These are phyloP conservation scores for Candida insectorum DNA, from an alignment of 805 yeast genomes.

Conservation along the genomic window DNA sequence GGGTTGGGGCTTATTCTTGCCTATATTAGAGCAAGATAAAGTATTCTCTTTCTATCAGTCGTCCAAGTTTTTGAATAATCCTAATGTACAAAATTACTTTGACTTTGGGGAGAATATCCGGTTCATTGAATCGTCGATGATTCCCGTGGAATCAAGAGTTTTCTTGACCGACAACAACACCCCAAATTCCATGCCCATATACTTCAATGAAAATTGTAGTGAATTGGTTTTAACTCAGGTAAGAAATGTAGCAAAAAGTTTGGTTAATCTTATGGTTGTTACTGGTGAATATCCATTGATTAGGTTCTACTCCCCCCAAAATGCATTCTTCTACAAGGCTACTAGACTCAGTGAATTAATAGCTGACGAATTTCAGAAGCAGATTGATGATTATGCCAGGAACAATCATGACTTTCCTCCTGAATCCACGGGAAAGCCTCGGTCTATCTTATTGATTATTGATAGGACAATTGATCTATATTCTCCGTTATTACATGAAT, in stretches of 20 bases:
- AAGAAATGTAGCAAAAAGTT: conserved; percentile 54
- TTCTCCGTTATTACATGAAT: conserved; percentile 85
- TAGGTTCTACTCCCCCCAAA: conserved; percentile 59
- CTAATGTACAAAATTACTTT: conserved; percentile 28
- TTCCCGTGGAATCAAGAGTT: conserved; percentile 66
- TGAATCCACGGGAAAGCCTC: conserved; percentile 48
- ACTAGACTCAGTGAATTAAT: conserved; percentile 62
- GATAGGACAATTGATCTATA: conserved; percentile 83
- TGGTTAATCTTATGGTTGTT: conserved; percentile 69
- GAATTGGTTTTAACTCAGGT: conserved; percentile 61
- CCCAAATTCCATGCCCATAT: conserved; percentile 63
- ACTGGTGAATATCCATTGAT: conserved; percentile 89
- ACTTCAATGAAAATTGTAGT: conserved; percentile 62
- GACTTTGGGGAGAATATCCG: conserved; percentile 25
- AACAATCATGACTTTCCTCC: conserved; percentile 62
- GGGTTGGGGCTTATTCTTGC: conserved; percentile 72
- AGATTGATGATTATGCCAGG: conserved; percentile 74
- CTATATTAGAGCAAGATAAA: conserved; percentile 33
- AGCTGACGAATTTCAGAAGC: conserved; percentile 68
- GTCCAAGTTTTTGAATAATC: conserved; percentile 25
- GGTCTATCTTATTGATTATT: conserved; percentile 69
- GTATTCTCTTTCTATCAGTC: conserved; percentile 13
- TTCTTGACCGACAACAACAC: conserved; percentile 60
- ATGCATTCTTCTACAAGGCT: conserved; percentile 47
- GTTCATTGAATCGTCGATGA: conserved; percentile 38